Conservation (phyloP, 352 stramenopile genomes). For the Pythium phragmitis region DNA sequence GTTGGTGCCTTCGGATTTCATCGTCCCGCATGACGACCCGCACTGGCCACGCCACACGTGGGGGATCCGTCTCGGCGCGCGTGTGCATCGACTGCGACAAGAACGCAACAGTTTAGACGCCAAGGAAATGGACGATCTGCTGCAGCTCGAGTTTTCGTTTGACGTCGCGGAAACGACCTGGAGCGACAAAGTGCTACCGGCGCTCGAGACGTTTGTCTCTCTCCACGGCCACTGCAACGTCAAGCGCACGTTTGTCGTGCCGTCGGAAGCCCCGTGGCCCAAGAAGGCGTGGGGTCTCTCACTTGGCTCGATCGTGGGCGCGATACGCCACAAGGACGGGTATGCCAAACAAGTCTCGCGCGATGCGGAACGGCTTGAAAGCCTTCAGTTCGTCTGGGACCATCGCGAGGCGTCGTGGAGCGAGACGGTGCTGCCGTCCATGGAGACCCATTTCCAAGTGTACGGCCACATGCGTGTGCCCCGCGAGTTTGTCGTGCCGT, state of each 20-base stretch:
- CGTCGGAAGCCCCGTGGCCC: conserved; percentile 19
- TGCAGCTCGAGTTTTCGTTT: conserved; percentile 27
- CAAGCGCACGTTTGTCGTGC: conserved; percentile 23
- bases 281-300: conserved; percentile 25
- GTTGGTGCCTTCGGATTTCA: conserved; percentile 38
- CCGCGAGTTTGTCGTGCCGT: conserved; percentile 27
- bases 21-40: conserved; percentile 31
- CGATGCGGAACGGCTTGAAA: conserved; percentile 17
- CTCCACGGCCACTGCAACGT: conserved; percentile 24
- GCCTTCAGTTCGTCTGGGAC: conserved; percentile 32
- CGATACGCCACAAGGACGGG: conserved; percentile 13
- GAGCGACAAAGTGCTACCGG: conserved; percentile 22
- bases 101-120: conserved; percentile 9
- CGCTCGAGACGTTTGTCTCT: conserved; percentile 18
- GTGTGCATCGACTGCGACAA: conserved; percentile 27
- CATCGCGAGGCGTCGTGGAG: conserved; percentile 23
- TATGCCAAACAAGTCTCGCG: conserved; percentile 26
- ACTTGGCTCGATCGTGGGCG: conserved; percentile 19
- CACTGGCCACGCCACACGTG: conserved; percentile 36
- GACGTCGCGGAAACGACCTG: conserved; percentile 26
- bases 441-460: conserved; percentile 20
- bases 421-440: conserved; percentile 15
- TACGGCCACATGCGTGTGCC: conserved; percentile 21
- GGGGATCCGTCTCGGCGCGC: conserved; percentile 37
- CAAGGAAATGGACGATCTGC: conserved; percentile 18